Base-by-base conservation (phyloP, 768 basidiomycete species). In the Mycena belliarum region DNA sequence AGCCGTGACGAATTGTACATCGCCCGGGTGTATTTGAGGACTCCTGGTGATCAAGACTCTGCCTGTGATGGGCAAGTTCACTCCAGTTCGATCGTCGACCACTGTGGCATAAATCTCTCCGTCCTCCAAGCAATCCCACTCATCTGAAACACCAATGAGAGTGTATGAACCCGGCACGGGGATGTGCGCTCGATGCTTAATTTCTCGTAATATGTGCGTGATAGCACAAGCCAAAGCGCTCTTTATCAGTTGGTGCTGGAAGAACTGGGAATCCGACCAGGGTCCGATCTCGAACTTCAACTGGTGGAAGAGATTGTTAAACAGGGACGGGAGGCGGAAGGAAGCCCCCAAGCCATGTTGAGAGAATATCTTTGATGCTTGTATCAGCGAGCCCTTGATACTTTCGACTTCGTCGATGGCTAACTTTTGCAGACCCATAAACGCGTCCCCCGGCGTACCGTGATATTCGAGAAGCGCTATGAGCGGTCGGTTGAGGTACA, bases 1-100 rank as follows among this genome's bases (percentile, higher is more conserved):
- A 3, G 78, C 82, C 11, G 53, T 69, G 18, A 78, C 80, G 4
- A 70, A 61, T 52, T 76, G 75, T 18, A 77, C 61, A 52, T 80
- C 78, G 0, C 81, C 81, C 6, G 81, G 82, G 52, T 83, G 82
- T 50, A 82, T 80, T 46, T 80, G 75, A 14, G 82, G 82, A n/a
- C 77, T 78, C 4, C 82, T 70, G 18, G 81, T 80, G 49, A 82
- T 75, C n/a, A 77, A 69, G 1, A 82, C 69, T 3, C 49, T 28
- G 1, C 81, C 82, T 9, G 67, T 67, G 29, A 79, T 70, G 35
- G 65, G 57, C 23, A 66, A 0, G 28, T 70, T 63, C 23, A 70
- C 0, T 25, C 58, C 58, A 1, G 32, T 71, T 46, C 69, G 70
- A 23, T 73, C 71, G 52, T 77, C 75, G 7, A 61, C 49, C 0